Evolutionary conservation across 148 eudicot species (phyloP).

Genomic region (Salicornia ramosissima): DNA sequence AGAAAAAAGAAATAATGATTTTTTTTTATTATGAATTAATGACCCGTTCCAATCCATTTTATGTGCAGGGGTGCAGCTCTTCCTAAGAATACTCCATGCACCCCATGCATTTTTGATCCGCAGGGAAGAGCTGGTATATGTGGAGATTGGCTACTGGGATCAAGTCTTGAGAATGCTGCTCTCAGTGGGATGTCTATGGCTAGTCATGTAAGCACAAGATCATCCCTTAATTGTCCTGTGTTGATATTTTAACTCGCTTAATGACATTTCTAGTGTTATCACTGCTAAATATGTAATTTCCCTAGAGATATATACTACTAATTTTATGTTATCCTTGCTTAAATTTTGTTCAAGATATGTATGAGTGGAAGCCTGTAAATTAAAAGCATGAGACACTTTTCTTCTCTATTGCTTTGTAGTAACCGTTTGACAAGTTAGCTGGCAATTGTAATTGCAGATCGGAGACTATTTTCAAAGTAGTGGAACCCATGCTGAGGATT

Average conservation of each 20-base stretch:
- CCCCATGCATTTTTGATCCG: slow-evolving; percentile 94
- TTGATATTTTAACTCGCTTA: not conserved
- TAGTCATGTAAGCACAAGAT: slow-evolving; percentile 49
- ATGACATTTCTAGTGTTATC: not conserved
- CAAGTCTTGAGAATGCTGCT: slow-evolving; percentile 88
- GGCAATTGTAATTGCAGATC: slow-evolving; percentile 39
- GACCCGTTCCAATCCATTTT: not conserved
- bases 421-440: not conserved
- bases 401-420: not conserved
- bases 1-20: no score
- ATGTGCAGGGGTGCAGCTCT: slow-evolving; percentile 96
- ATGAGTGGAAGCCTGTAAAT: not conserved
- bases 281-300: no score
- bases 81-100: slow-evolving; percentile 86
- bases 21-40: not conserved
- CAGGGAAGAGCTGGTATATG: slow-evolving; percentile 95
- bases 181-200: slow-evolving; percentile 94
- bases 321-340: no score
- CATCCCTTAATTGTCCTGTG: not conserved
- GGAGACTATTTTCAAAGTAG: slow-evolving; percentile 77
- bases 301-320: no score
- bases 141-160: slow-evolving; percentile 98
- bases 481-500: slow-evolving; percentile 62
- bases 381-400: not conserved
- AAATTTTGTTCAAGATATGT: not conserved